Evolutionary conservation across 202 grass and related monocot genomes (phyloP).

Genomic region (Thinopyrum obtusiflorum): DNA sequence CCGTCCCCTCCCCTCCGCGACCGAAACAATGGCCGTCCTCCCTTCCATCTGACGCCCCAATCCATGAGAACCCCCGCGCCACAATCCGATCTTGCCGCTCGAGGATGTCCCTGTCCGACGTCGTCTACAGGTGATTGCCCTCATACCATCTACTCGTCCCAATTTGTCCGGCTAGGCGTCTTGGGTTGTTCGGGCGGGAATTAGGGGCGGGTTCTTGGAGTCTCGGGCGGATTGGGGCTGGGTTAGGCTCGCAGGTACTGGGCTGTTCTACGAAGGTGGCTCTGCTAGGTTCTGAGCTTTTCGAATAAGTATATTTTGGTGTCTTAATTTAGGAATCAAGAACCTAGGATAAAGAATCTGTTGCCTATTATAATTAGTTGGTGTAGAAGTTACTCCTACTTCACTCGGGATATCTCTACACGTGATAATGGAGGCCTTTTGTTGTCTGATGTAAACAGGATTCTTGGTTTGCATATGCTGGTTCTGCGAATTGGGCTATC

Average conservation of each 20-base stretch:
- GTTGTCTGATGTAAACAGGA: background rate
- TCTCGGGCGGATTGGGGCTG: background rate
- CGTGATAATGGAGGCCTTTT: background rate
- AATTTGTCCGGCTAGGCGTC: background rate
- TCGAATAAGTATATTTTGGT: conserved; percentile 3
- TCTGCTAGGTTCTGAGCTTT: conserved; percentile 13
- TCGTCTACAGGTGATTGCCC: conserved; percentile 56
- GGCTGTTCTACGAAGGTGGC: background rate
- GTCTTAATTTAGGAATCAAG: conserved; percentile 21
- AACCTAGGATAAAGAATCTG: background rate
- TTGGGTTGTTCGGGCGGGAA: background rate
- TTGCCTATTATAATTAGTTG: background rate
- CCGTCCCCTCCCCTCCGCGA: background rate
- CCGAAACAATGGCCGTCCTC: conserved; percentile 7
- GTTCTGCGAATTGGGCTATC: background rate
- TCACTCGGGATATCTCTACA: background rate
- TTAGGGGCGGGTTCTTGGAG: background rate
- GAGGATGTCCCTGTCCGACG: conserved; percentile 73
- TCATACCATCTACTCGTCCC: background rate
- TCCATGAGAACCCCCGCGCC: conserved; percentile 47
- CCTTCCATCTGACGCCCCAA: background rate
- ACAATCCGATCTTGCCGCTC: conserved; percentile 33
- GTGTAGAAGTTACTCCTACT: background rate
- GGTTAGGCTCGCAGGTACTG: background rate
- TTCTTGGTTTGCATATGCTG: background rate